Percentiles rank a stretch among this genome's conserved stretches.
These are phyloP conservation scores for Aspergillus sojae DNA, from an alignment of 2,329 filamentous ascomycete species.

Conservation along the genomic window DNA sequence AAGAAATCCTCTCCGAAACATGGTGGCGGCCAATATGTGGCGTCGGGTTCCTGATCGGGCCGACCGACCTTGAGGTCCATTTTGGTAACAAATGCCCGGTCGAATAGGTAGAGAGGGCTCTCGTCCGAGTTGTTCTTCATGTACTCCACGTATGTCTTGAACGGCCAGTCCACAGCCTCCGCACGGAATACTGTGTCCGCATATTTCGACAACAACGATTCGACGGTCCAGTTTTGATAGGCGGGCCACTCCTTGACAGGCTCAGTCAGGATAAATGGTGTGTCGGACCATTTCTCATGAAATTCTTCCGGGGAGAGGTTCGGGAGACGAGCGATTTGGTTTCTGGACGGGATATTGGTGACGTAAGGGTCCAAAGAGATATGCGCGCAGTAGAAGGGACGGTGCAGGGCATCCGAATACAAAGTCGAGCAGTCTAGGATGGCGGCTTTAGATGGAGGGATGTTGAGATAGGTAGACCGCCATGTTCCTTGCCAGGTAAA, in stretches of 20 bases:
- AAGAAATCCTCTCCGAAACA: slow-evolving; percentile 91
- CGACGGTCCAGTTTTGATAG: slow-evolving; percentile 72
- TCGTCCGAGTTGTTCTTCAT: slow-evolving; percentile 81
- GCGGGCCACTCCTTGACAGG: slow-evolving; percentile 83
- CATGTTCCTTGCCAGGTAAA: slow-evolving; percentile 80
- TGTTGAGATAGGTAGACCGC: slow-evolving; percentile 74
- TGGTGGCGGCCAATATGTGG: slow-evolving; percentile 75
- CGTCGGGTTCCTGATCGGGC: slow-evolving; percentile 43
- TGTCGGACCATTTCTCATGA: slow-evolving; percentile 71
- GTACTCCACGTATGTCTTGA: slow-evolving; percentile 79
- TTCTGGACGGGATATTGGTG: slow-evolving; percentile 69
- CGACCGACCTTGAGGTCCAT: slow-evolving; percentile 69
- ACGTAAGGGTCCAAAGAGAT: slow-evolving; percentile 69
- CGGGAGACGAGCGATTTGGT: slow-evolving; percentile 71
- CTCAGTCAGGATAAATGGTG: slow-evolving; percentile 82
- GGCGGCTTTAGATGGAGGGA: slow-evolving; percentile 57
- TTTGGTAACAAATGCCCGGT: slow-evolving; percentile 82
- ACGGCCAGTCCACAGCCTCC: slow-evolving; percentile 90
- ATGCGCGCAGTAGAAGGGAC: slow-evolving; percentile 87
- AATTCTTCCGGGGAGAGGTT: slow-evolving; percentile 75
- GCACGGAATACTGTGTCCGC: slow-evolving; percentile 74
- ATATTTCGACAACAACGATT: slow-evolving; percentile 67
- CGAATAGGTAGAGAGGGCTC: slow-evolving; percentile 90
- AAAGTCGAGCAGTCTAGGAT: slow-evolving; percentile 73
- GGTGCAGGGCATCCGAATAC: slow-evolving; percentile 87